phyloP scores from a whole-genome alignment of 78 protist species.

The Speleostelium caveatum region DNA sequence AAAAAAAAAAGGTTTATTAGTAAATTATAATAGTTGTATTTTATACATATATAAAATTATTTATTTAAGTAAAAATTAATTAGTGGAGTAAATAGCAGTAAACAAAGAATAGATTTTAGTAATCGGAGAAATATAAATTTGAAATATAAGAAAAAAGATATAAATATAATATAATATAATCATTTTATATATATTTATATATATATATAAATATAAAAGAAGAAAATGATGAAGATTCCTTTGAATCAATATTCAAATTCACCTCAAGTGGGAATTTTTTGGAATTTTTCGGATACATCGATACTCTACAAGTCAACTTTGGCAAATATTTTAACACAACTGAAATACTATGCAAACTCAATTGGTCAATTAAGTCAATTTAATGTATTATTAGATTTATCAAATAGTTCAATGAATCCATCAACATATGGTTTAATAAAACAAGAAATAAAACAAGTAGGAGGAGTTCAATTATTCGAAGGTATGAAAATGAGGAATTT shows the following conservation, averaged over 20 bases:
- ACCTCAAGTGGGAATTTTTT: slow-evolving; percentile 41
- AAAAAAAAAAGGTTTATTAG: too few species aligned
- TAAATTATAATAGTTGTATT: too few species aligned
- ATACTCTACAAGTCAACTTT: neutral
- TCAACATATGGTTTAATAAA: neutral
- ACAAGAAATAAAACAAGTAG: slow-evolving; percentile 19
- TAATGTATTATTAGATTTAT: slow-evolving; percentile 7
- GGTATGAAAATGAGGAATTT: neutral
- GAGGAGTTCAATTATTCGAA: slow-evolving; percentile 32
- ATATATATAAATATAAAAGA: too few species aligned
- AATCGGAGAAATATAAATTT: too few species aligned
- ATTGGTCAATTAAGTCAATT: slow-evolving; percentile 12
- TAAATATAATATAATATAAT: too few species aligned
- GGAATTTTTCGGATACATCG: slow-evolving; percentile 42
- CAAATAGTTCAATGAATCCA: neutral
- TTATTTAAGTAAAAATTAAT: too few species aligned
- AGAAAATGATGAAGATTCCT: too few species aligned
- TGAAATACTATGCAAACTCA: slow-evolving; percentile 10
- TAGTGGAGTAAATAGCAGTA: too few species aligned
- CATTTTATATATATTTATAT: too few species aligned
- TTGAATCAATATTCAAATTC: neutral
- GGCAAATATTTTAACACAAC: neutral
- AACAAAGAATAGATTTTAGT: too few species aligned
- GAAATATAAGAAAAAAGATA: too few species aligned
- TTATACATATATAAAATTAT: too few species aligned